Evolutionary conservation across 805 yeast species (phyloP).

Genomic region (Sugiyamaella chiloensis): DNA sequence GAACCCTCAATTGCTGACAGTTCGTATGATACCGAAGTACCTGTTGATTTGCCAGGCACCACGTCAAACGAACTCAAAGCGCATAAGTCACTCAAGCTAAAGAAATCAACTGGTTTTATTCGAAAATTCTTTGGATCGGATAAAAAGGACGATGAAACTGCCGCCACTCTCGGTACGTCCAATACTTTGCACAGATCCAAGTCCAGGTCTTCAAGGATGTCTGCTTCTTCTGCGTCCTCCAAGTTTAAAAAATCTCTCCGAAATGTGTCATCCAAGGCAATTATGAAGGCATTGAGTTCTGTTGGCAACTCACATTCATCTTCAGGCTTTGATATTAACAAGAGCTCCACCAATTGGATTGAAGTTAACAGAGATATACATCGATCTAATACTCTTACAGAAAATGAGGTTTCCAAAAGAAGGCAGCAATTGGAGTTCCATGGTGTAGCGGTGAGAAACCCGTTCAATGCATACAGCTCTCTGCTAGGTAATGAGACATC

Average conservation of each 20-base stretch:
- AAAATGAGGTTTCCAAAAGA: slow-evolving; percentile 66
- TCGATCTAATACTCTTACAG: slow-evolving; percentile 66
- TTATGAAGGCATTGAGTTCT: slow-evolving; percentile 3
- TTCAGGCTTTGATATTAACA: neutral
- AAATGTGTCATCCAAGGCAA: slow-evolving; percentile 17
- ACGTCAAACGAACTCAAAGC: slow-evolving; percentile 9
- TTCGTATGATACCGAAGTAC: slow-evolving; percentile 16
- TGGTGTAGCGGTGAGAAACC: slow-evolving; percentile 65
- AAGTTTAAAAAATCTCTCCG: slow-evolving; percentile 7
- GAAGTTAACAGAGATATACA: slow-evolving; percentile 58
- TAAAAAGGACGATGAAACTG: neutral
- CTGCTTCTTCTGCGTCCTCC: slow-evolving; percentile 19
- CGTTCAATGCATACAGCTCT: slow-evolving; percentile 24
- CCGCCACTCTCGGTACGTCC: neutral
- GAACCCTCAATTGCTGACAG: slow-evolving; percentile 56
- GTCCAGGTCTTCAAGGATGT: slow-evolving; percentile 23
- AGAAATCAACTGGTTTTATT: slow-evolving; percentile 31
- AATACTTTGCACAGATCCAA: slow-evolving; percentile 19
- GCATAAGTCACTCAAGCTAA: slow-evolving; percentile 25
- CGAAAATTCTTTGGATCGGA: slow-evolving; percentile 23
- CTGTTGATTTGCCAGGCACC: slow-evolving; percentile 24
- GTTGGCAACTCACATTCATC: neutral
- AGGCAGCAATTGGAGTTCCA: slow-evolving; percentile 51
- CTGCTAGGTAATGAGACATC: slow-evolving; percentile 29
- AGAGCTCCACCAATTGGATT: slow-evolving; percentile 41